Percentiles rank a stretch among this genome's conserved stretches.
phyloP scores from a whole-genome alignment of 257 asterid species.

The Nicotiana obtusifolia region DNA sequence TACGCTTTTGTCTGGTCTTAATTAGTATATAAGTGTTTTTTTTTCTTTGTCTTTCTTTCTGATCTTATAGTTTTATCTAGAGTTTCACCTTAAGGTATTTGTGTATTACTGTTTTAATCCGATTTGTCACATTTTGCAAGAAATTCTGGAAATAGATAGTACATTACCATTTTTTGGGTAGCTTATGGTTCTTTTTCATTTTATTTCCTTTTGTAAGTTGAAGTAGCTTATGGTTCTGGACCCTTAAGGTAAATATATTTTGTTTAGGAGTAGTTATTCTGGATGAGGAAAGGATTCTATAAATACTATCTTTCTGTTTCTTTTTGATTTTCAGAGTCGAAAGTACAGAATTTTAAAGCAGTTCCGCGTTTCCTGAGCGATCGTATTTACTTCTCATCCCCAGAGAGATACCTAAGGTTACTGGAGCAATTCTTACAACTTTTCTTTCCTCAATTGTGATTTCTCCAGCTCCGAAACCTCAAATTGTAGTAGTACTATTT shows the following conservation, averaged over 20 bases:
- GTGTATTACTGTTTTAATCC: neutral
- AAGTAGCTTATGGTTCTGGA: neutral
- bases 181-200: neutral
- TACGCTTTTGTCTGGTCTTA: too few species aligned
- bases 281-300: neutral
- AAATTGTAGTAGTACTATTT: too few species aligned
- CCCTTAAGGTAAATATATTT: neutral
- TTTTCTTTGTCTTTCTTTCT: too few species aligned
- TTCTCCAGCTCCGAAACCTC: too few species aligned
- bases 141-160: neutral
- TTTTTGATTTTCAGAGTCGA: neutral
- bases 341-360: neutral
- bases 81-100: neutral
- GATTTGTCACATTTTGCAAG: neutral
- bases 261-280: neutral
- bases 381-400: neutral
- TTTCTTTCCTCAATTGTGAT: neutral
- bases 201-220: neutral
- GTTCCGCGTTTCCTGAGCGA: neutral
- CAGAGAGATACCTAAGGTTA: neutral
- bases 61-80: too few species aligned
- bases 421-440: neutral
- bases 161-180: neutral
- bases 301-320: neutral
- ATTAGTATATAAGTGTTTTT: too few species aligned